Conservation (phyloP, 2,329 filamentous ascomycete genomes). For the Cryphonectria radicalis region DNA sequence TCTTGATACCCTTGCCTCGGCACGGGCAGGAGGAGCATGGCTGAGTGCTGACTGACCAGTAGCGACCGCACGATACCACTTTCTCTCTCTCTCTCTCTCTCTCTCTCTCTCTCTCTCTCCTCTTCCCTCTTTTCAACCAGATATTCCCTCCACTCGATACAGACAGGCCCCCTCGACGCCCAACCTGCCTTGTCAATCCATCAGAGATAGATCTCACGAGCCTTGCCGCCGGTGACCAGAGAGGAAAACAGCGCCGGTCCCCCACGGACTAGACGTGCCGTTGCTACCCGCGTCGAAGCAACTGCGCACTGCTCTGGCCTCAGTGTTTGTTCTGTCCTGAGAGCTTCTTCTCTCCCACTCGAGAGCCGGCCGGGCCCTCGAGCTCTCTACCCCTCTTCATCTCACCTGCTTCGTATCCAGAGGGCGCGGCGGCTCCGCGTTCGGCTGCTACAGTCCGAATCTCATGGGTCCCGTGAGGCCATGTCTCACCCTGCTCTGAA, state of each 20-base stretch:
- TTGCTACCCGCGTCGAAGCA: neutral
- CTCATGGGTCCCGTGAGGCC: neutral
- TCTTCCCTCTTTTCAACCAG: neutral
- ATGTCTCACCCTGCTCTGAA: slow-evolving; percentile 6
- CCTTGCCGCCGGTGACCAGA: neutral
- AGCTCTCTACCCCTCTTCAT: neutral
- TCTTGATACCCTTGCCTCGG: neutral
- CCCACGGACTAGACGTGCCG: neutral
- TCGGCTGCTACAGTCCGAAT: neutral
- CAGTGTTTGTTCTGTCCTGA: neutral
- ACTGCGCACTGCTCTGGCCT: neutral
- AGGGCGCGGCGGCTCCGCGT: neutral
- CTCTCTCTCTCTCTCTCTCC: no score
- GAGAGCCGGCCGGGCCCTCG: no score
- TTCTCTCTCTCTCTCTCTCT: neutral
- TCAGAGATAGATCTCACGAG: neutral
- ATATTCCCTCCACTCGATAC: neutral
- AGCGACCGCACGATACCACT: neutral
- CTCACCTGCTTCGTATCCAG: neutral
- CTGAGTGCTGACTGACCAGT: neutral
- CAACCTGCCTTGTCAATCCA: neutral
- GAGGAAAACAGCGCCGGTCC: neutral
- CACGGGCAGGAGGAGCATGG: slow-evolving; percentile 1
- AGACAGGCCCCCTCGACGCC: neutral
- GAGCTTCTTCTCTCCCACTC: no score